Base-by-base conservation (phyloP, 176 grass and related monocot genomes). In the Oryza australiensis region DNA sequence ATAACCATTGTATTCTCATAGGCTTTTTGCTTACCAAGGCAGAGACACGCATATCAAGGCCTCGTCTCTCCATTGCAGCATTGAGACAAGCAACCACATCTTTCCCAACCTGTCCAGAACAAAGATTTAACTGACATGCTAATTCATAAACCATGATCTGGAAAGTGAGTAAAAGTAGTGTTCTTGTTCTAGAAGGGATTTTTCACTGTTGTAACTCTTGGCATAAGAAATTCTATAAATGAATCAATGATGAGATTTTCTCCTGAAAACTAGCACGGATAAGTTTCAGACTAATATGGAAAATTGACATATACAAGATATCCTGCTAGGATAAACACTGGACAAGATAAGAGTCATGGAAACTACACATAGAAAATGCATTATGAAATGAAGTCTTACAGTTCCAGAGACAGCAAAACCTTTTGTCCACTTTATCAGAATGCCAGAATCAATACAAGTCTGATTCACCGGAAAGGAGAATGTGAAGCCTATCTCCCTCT, bases 391-490 rank as follows among this genome's bases (percentile, higher is more conserved):
- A 63, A 49, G 34, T 66, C 60, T 83, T 90, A 88, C 85, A 64
- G 86, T 75, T 38, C 77, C 74, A 9, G 80, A 83, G 26, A 91
- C 83, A 37, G 71, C 55, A 66, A 91, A 91, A 33, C 85, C 85
- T 64, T 91, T 91, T 72, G 85, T 88, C 85, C 89, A 88, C 82
- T 87, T 91, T 68, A 91, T 87, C 37, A 86, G 74, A 41, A 83
- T 80, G 11, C 85, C 89, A 1, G 89, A 91, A 6, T 86, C 74
- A 45, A 84, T 64, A 3, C 85, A 91, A 41, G 40, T 66, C 57
- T 91, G 89, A 45, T 73, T 91, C 57, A 91, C 89, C 0, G 85
- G 84, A 33, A 88, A 91, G 26, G 89, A 91, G 71, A 91, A 91
- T 1, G 89, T 91, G 77, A 91, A 91, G 11, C 76, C 89, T 29